phyloP scores from a whole-genome alignment of 1,139 yeast genomes.

The Petasospora rhodanensis region DNA sequence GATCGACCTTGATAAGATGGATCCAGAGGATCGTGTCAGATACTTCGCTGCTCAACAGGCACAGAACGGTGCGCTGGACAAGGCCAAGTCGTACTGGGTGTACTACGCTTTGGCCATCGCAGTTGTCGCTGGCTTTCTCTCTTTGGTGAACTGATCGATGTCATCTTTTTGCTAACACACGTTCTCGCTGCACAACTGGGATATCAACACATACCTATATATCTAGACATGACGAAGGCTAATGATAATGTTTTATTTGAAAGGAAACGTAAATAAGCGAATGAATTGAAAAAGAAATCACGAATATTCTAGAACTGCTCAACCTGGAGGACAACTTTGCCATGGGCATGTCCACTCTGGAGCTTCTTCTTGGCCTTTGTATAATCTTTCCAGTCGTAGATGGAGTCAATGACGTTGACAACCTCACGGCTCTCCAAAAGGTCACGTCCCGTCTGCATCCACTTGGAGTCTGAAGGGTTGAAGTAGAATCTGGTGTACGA shows the following conservation, averaged over 20 bases:
- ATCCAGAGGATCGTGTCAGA: constrained; percentile 47
- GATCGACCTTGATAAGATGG: constrained; percentile 31
- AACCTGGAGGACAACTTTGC: constrained; percentile 52
- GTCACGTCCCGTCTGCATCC: constrained; percentile 34
- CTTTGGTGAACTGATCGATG: constrained; percentile 14
- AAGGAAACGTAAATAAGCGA: background rate
- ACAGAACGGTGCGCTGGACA: background rate
- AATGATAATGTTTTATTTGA: background rate
- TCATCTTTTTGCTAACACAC: too few relatives aligned
- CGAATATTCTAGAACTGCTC: constrained; percentile 34
- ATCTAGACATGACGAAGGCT: too few relatives aligned
- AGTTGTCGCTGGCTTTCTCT: constrained; percentile 26
- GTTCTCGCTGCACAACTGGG: too few relatives aligned
- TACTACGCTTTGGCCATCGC: constrained; percentile 31
- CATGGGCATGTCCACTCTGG: constrained; percentile 50
- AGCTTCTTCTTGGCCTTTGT: constrained; percentile 49
- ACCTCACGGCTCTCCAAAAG: constrained; percentile 39
- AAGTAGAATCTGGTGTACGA: constrained; percentile 32
- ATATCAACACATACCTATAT: background rate
- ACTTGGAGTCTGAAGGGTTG: constrained; percentile 28
- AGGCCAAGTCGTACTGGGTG: constrained; percentile 21
- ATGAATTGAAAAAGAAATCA: background rate
- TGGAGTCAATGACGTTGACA: constrained; percentile 47
- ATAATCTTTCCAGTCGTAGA: constrained; percentile 48
- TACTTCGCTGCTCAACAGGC: constrained; percentile 22